Evolutionary conservation across 768 basidiomycete genomes (phyloP).

Genomic region (Panaeolus papilionaceus): DNA sequence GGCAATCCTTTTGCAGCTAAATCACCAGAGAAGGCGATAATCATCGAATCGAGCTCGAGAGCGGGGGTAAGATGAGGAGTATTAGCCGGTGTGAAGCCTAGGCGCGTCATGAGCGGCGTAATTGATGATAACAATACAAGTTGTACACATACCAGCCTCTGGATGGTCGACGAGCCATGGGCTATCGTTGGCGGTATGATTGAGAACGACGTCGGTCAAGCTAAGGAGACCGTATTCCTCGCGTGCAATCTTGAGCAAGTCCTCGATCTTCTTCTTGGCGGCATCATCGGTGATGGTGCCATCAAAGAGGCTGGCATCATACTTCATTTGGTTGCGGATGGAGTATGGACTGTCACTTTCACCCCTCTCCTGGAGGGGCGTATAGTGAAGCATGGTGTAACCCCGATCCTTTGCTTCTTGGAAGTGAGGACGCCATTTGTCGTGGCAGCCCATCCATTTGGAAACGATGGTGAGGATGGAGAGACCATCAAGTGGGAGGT

Average conservation of each 20-base stretch:
- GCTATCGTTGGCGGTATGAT: conserved; percentile 96
- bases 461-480: conserved; percentile 91
- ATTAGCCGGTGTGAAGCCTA: conserved; percentile 91
- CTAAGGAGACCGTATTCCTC: conserved; percentile 90
- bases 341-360: conserved; percentile 93
- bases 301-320: conserved; percentile 78
- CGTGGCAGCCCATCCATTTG: conserved; percentile 95
- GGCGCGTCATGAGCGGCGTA: conserved; percentile 9
- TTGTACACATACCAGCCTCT: conserved; percentile 76
- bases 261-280: conserved; percentile 63
- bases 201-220: conserved; percentile 95
- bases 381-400: conserved; percentile 98
- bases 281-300: conserved; percentile 46
- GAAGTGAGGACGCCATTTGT: conserved; percentile 81
- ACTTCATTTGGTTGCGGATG: conserved; percentile 85
- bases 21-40: conserved; percentile 78
- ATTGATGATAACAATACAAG: conserved; percentile 7
- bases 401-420: conserved; percentile 86
- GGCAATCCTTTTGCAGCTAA: conserved; percentile 76
- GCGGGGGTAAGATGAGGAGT: conserved; percentile 94
- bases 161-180: conserved; percentile 93
- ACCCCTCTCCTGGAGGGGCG: conserved; percentile 92
- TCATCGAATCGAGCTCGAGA: conserved; percentile 87
- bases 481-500: conserved; percentile 87
- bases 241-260: conserved; percentile 71